These are phyloP conservation scores for Pisolithus orientalis DNA, from an alignment of 768 basidiomycete genomes.

Conservation along the genomic window DNA sequence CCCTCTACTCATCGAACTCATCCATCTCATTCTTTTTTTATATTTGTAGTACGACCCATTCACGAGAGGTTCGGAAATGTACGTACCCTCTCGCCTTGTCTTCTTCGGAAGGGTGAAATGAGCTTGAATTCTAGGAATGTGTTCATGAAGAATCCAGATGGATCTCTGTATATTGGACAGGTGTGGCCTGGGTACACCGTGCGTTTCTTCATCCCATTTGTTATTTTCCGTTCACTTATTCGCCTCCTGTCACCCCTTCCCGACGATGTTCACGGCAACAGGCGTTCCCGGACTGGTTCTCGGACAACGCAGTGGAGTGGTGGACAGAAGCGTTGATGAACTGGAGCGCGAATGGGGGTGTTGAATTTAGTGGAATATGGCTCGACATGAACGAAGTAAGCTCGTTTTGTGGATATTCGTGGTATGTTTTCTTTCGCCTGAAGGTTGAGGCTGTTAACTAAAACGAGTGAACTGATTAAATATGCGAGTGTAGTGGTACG, in stretches of 20 bases:
- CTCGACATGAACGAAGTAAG: conserved; percentile 63
- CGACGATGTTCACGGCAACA: conserved; percentile 5
- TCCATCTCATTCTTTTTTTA: too few species aligned
- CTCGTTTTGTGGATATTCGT: conserved; percentile 60
- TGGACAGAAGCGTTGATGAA: conserved; percentile 58
- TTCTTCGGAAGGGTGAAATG: background rate
- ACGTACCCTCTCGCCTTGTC: conserved; percentile 11
- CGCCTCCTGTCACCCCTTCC: background rate
- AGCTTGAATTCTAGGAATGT: conserved; percentile 37
- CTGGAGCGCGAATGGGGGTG: conserved; percentile 40
- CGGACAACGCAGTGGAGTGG: conserved; percentile 43
- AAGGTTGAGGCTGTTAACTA: background rate
- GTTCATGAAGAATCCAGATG: conserved; percentile 73
- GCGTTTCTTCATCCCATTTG: conserved; percentile 6
- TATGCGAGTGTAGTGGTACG: conserved; percentile 33
- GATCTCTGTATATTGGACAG: conserved; percentile 63
- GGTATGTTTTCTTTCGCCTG: conserved; percentile 25
- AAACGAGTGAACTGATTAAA: background rate
- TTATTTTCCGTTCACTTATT: background rate
- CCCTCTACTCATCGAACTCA: background rate
- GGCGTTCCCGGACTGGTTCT: conserved; percentile 62
- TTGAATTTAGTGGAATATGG: conserved; percentile 66
- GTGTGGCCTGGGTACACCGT: conserved; percentile 78
- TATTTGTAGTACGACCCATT: conserved; percentile 57
- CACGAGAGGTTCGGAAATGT: conserved; percentile 54